A percentile compares a stretch with the other conserved stretches of the same genome.
These are phyloP conservation scores for Yarrowia keelungensis DNA, from an alignment of 805 yeast genomes.

Conservation along the genomic window DNA sequence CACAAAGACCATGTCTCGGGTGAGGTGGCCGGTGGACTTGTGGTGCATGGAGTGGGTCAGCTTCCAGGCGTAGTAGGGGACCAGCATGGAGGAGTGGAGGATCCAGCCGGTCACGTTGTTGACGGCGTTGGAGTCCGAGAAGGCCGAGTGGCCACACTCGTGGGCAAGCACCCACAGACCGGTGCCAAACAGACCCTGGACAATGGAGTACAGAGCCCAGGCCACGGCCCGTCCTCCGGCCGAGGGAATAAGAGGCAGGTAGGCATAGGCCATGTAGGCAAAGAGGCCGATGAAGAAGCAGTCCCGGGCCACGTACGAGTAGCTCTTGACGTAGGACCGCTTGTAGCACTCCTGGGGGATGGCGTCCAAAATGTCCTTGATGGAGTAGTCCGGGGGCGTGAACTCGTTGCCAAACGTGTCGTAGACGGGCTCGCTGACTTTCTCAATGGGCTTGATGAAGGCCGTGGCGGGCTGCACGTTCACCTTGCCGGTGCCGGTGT, in stretches of 20 bases:
- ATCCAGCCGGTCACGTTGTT: conserved; percentile 86
- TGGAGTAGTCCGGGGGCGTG: conserved; percentile 75
- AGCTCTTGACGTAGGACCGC: conserved; percentile 61
- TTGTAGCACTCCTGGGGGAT: conserved; percentile 80
- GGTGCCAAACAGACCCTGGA: conserved; percentile 71
- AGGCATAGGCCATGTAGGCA: conserved; percentile 61
- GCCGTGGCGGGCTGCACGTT: conserved; percentile 36
- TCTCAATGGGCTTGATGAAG: conserved; percentile 29
- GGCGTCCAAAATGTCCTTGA: conserved; percentile 73
- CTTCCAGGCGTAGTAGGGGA: conserved; percentile 90
- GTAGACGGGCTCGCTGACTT: conserved; percentile 44
- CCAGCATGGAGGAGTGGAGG: conserved; percentile 76
- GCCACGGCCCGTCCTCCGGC: conserved; percentile 57
- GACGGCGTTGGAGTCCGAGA: conserved; percentile 71
- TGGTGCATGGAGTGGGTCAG: conserved; percentile 85
- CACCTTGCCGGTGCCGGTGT: conserved; percentile 36
- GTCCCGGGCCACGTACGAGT: conserved; percentile 74
- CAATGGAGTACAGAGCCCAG: conserved; percentile 64
- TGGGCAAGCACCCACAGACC: conserved; percentile 89
- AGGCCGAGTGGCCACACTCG: conserved; percentile 92
- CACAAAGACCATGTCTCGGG: conserved; percentile 84
- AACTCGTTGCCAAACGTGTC: conserved; percentile 72
- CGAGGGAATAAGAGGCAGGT: conserved; percentile 60
- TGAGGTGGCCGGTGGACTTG: conserved; percentile 84
- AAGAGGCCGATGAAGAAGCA: conserved; percentile 54